Evolutionary conservation across 169 alveolate genomes (phyloP).

Genomic region (Eimeria sp.): DNA sequence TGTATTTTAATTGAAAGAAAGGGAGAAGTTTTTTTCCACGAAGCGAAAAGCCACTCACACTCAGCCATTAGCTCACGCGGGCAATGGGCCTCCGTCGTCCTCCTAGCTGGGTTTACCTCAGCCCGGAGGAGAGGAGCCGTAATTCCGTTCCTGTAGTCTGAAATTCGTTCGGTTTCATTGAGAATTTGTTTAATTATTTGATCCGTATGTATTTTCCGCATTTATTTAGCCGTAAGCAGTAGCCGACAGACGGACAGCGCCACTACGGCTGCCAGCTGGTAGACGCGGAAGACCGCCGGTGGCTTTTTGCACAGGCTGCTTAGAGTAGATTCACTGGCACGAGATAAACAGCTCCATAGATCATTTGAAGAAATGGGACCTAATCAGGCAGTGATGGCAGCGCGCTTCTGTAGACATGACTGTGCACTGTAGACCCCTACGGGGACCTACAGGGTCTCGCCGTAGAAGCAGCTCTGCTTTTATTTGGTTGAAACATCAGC

Average conservation of each 20-base stretch:
- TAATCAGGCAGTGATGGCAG: neutral
- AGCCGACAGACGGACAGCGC: neutral
- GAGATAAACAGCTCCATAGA: neutral
- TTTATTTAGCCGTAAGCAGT: neutral
- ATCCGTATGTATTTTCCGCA: neutral
- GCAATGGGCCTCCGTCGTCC: constrained; percentile 6
- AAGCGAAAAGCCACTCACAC: neutral
- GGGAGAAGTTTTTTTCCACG: neutral
- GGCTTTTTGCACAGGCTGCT: neutral
- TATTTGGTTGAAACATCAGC: constrained; percentile 52
- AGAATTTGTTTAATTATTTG: neutral
- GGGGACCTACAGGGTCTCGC: constrained; percentile 72
- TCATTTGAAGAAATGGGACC: neutral
- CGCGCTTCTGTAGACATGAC: neutral
- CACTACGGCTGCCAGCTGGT: neutral
- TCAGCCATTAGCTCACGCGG: neutral
- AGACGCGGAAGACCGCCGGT: neutral
- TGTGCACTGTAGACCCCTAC: neutral
- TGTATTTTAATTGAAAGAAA: neutral
- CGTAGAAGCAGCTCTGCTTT: constrained; percentile 39
- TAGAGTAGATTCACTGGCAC: neutral
- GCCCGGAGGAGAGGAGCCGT: neutral
- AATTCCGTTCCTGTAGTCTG: neutral
- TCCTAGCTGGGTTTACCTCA: neutral
- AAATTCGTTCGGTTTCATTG: neutral